Percentiles rank a stretch among this genome's conserved stretches.
These are phyloP conservation scores for Leccinum subgranulosum DNA, from an alignment of 768 basidiomycete species.

Conservation along the genomic window DNA sequence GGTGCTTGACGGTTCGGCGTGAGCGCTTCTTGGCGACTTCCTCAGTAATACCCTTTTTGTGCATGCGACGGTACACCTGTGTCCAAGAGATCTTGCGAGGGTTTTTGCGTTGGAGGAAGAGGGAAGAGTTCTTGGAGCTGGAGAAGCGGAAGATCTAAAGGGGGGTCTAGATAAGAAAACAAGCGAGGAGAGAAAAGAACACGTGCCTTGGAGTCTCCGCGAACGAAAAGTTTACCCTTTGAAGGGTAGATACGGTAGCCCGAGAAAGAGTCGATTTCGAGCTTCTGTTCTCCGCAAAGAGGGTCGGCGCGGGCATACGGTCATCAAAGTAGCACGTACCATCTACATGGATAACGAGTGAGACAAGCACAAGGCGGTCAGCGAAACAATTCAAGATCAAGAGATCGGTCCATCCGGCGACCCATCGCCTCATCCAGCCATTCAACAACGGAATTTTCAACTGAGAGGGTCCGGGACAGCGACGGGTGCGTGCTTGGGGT, in stretches of 20 bases:
- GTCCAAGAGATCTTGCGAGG: constrained; percentile 99
- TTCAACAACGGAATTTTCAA: constrained; percentile 12
- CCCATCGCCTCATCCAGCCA: constrained; percentile 42
- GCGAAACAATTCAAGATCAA: constrained; percentile 15
- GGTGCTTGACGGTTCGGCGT: constrained; percentile 94
- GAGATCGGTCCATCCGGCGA: constrained; percentile 36
- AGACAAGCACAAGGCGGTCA: constrained; percentile 10
- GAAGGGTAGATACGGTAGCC: constrained; percentile 97
- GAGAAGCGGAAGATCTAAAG: constrained; percentile 92
- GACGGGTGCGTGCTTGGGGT: constrained; percentile 8
- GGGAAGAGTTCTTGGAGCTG: constrained; percentile 88
- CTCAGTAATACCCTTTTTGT: constrained; percentile 99
- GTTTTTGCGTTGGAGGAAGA: constrained; percentile 99
- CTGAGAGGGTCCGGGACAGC: not conserved
- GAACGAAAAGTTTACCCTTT: constrained; percentile 94
- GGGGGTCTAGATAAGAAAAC: not conserved
- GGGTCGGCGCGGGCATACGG: not conserved
- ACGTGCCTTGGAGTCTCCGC: constrained; percentile 91
- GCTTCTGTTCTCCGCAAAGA: constrained; percentile 57
- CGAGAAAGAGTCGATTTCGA: constrained; percentile 98
- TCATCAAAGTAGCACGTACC: constrained; percentile 14
- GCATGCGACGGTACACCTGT: constrained; percentile 88
- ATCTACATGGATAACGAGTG: constrained; percentile 14
- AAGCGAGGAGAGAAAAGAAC: not conserved
- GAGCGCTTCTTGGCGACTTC: constrained; percentile 99